Base-by-base conservation (phyloP, 2,329 filamentous ascomycete genomes). In the Akanthomyces lecanii region DNA sequence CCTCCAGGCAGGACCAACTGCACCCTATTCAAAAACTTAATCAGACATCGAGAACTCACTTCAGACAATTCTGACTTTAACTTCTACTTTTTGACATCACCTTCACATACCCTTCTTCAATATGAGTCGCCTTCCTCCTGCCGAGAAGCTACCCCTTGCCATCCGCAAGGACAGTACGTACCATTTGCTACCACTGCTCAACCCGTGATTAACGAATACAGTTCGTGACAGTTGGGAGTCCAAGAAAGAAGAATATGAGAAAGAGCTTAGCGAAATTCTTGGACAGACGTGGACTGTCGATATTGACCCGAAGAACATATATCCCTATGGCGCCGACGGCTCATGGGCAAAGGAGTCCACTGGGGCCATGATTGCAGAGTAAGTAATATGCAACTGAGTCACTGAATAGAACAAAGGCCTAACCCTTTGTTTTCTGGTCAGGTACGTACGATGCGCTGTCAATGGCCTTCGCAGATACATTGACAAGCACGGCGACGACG, bases 161-260 rank as follows among this genome's bases (percentile, higher is more conserved):
- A 68, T 80, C 50, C 80, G 81, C 70, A 84, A 82, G 73, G 81
- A 83, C 70, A 68, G 82, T 83, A 68, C 67, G 73, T 71, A 12
- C 18, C 3, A 25, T 25, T 40, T 6, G 8, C 30, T 4, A 5
- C 21, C 14, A 7, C 5, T 14, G 16, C 4, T 10, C 4, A 23
- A 23, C 6, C 2, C 8, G 7, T 14, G 4, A 25, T 18, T 53
- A 25, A 64, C 30, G 2, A 54, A 18, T 16, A 11, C 48, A 84
- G 81, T 84, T 65, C 80, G 82, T 6, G 83, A 85, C 67, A 75
- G 78, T 18, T 85, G 77, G 76, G 81, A 84, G 21, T 74, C 69
- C 61, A 81, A 79, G 62, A 82, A 79, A 67, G 69, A 65, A 0
- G 77, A 75, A 2, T 65, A 78, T 16, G 81, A 82, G 69, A 70